Percentiles rank a stretch among this genome's conserved stretches.
Conservation (phyloP, 306 rosid species). For the Acacia acuminata region DNA sequence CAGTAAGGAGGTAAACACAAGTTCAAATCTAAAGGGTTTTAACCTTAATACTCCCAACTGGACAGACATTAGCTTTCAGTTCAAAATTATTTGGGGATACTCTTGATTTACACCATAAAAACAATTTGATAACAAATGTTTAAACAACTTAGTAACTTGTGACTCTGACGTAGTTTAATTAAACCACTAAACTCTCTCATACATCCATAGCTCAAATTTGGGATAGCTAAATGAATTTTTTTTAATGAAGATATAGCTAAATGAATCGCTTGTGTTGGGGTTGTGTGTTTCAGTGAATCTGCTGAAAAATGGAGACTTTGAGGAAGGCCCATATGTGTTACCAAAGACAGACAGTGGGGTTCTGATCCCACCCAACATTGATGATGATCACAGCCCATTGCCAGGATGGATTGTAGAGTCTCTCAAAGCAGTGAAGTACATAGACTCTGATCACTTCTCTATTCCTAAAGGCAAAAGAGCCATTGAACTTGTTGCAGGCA, state of each 20-base stretch:
- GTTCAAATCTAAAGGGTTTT: too few relatives aligned
- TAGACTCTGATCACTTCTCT: slow-evolving; percentile 66
- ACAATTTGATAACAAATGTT: too few relatives aligned
- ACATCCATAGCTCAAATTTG: not conserved
- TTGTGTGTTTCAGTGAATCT: slow-evolving; percentile 51
- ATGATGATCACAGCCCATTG: slow-evolving; percentile 67
- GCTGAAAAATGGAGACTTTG: slow-evolving; percentile 76
- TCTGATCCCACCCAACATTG: slow-evolving; percentile 71
- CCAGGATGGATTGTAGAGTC: slow-evolving; percentile 91
- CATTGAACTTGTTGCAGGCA: slow-evolving; percentile 75
- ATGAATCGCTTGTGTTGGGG: not conserved
- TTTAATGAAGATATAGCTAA: not conserved
- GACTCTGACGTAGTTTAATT: slow-evolving; percentile 11
- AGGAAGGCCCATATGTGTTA: slow-evolving; percentile 71
- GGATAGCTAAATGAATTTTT: not conserved
- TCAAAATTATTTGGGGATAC: too few relatives aligned
- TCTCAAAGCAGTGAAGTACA: slow-evolving; percentile 83
- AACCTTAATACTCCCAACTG: too few relatives aligned
- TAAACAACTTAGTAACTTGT: not conserved
- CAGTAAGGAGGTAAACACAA: too few relatives aligned
- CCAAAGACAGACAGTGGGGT: slow-evolving; percentile 67
- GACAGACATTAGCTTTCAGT: too few relatives aligned
- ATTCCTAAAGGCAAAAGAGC: slow-evolving; percentile 74
- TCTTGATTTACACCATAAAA: too few relatives aligned
- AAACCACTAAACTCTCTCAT: not conserved